A percentile compares a stretch with the other conserved stretches of the same genome.
Conservation (phyloP, 495 filamentous ascomycete genomes). For the Daldinia vernicosa region DNA sequence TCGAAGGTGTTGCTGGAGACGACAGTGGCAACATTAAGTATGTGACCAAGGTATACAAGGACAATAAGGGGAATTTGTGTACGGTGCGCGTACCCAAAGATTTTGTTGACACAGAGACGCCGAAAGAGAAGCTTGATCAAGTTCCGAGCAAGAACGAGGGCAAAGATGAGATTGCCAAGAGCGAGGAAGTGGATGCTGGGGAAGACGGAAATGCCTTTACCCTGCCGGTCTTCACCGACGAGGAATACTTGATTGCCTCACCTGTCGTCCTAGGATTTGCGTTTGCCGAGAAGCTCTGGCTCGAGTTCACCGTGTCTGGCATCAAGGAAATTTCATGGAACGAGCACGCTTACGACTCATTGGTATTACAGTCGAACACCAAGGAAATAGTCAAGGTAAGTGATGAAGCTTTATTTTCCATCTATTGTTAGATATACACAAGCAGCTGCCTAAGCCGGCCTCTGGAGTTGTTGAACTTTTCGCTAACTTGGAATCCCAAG, state of each 20-base stretch:
- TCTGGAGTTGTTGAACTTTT: background rate
- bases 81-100: conserved; percentile 63
- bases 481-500: conserved; percentile 26
- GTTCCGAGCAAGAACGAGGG: conserved; percentile 60
- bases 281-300: conserved; percentile 90
- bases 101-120: conserved; percentile 67
- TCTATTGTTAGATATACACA: background rate
- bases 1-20: conserved; percentile 53
- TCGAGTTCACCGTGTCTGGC: conserved; percentile 86
- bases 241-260: conserved; percentile 89
- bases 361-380: conserved; percentile 77
- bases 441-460: background rate
- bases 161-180: conserved; percentile 52
- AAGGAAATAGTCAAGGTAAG: conserved; percentile 76
- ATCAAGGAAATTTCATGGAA: conserved; percentile 87
- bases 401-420: background rate
- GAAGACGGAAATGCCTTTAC: conserved; percentile 49
- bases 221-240: conserved; percentile 73
- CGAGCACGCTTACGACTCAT: conserved; percentile 78
- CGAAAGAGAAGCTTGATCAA: conserved; percentile 72
- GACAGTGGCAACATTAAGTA: conserved; percentile 65
- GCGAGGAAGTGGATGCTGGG: conserved; percentile 30
- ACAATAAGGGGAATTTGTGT: conserved; percentile 67
- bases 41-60: conserved; percentile 70
- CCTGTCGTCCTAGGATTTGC: conserved; percentile 93